These are phyloP conservation scores for Paracoccidioides brasiliensis DNA, from an alignment of 2,329 filamentous ascomycete genomes.

Conservation along the genomic window DNA sequence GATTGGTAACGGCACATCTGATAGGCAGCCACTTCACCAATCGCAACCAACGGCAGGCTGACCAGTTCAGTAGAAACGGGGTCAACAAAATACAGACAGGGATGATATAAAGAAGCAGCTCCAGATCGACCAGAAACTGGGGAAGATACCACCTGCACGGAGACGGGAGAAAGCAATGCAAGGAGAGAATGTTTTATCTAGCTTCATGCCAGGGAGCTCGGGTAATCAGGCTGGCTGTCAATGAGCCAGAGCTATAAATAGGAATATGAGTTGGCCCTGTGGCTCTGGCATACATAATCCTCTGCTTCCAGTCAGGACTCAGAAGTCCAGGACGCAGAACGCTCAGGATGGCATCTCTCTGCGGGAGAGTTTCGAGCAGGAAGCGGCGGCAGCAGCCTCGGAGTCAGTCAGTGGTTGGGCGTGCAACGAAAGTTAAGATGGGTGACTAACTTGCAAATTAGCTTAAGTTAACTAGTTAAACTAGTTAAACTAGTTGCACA, in stretches of 20 bases:
- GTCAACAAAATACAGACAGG: neutral
- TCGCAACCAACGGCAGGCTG: neutral
- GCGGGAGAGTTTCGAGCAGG: neutral
- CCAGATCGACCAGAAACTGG: neutral
- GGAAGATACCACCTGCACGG: neutral
- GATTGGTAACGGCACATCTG: neutral
- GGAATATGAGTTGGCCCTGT: neutral
- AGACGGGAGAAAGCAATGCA: neutral
- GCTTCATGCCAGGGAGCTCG: neutral
- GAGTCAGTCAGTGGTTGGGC: too few species aligned
- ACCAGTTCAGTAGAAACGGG: neutral
- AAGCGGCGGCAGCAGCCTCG: neutral
- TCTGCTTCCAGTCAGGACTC: neutral
- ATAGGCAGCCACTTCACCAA: neutral
- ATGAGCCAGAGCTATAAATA: neutral
- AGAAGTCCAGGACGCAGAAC: neutral
- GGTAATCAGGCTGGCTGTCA: neutral
- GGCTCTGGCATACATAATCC: neutral
- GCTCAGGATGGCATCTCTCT: too few species aligned
- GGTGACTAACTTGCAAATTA: neutral
- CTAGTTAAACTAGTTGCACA: neutral
- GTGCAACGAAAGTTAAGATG: neutral
- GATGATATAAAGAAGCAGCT: neutral
- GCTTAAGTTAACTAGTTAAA: neutral
- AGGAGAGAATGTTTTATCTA: neutral